Percentiles rank a stretch among this genome's conserved stretches.
Evolutionary conservation across 1,284 basidiomycete genomes (phyloP).

Genomic region (Cerrena zonata): DNA sequence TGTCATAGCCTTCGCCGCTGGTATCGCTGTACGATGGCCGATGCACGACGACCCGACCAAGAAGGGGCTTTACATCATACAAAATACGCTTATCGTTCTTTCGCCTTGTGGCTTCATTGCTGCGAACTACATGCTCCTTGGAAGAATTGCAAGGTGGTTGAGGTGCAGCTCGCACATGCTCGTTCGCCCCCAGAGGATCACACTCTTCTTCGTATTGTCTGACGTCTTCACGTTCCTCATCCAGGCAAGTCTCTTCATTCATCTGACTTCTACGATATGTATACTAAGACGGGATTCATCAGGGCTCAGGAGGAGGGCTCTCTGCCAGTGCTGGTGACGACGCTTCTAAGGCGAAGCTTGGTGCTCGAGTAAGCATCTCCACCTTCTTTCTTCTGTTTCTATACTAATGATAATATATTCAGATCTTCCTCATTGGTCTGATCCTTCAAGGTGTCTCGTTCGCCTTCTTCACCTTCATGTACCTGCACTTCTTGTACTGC

Average conservation of each 20-base stretch:
- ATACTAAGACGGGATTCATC: not conserved
- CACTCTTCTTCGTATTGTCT: constrained; percentile 46
- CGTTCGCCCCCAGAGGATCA: constrained; percentile 47
- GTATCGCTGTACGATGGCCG: constrained; percentile 44
- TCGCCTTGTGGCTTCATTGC: constrained; percentile 76
- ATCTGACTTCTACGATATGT: not conserved
- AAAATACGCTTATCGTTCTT: constrained; percentile 77
- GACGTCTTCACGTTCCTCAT: constrained; percentile 67
- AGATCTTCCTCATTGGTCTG: constrained; percentile 64
- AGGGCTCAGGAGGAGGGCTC: not conserved
- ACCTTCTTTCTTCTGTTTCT: not conserved
- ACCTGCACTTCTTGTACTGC: constrained; percentile 51
- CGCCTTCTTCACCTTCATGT: constrained; percentile 53
- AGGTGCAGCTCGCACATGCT: constrained; percentile 46
- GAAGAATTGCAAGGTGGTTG: constrained; percentile 50
- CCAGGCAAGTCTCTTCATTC: constrained; percentile 33
- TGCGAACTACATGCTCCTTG: constrained; percentile 63
- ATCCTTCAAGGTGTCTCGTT: constrained; percentile 62
- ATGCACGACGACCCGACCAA: constrained; percentile 35
- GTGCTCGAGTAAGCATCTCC: not conserved
- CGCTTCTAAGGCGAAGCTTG: not conserved
- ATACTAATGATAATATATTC: not conserved
- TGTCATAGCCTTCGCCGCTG: constrained; percentile 34
- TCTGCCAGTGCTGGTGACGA: not conserved
- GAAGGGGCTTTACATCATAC: constrained; percentile 50